Base-by-base conservation (phyloP, 352 stramenopile species). In the Phytophthora agathidicida region DNA sequence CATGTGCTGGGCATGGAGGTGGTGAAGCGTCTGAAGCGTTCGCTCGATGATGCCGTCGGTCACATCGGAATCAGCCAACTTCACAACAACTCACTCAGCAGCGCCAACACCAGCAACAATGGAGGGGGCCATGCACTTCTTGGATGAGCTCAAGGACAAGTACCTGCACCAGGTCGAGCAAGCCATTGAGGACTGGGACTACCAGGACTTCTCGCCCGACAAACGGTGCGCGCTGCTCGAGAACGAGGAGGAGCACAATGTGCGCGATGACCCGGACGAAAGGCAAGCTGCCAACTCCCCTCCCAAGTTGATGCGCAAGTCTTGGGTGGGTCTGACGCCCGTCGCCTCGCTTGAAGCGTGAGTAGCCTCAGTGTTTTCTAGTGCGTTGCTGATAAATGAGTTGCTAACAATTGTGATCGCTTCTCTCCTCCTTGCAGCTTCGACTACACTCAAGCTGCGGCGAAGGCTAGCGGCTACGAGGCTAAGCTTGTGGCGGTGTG, bases 111-210 rank as follows among this genome's bases (percentile, higher is more conserved):
- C 16, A 35, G 5, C 30, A 60, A 51, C 28, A 39, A 75, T 75
- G 67, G 67, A 75, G 44, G 62, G 73, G 28, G 64, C 67, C 39
- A 69, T 71, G 32, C 54, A 79, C 57, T 85, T 72, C 48, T 53
- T 85, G 37, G 75, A 77, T 28, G 75, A 79, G 23, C 68, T 85
- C 65, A 81, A 82, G 71, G 70, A 80, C 55, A 85, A 85, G 60
- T 85, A 80, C 46, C 60, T 85, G 41, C 71, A 85, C 57, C 60
- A 81, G 53, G 71, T 80, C 10, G 71, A 85, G 59, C 73, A 82
- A 11, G 73, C 68, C 30, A 85, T 85, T 62, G 77, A 89, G 59
- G 77, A 87, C 44, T 89, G 79, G 79, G 79, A 89, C 60, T 89
- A 82, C 48, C 79, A 87, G 50, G 75, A 85, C 53, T 89, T 89